These are phyloP conservation scores for Lecanosticta acicola DNA, from an alignment of 2,329 filamentous ascomycete genomes.

Conservation along the genomic window DNA sequence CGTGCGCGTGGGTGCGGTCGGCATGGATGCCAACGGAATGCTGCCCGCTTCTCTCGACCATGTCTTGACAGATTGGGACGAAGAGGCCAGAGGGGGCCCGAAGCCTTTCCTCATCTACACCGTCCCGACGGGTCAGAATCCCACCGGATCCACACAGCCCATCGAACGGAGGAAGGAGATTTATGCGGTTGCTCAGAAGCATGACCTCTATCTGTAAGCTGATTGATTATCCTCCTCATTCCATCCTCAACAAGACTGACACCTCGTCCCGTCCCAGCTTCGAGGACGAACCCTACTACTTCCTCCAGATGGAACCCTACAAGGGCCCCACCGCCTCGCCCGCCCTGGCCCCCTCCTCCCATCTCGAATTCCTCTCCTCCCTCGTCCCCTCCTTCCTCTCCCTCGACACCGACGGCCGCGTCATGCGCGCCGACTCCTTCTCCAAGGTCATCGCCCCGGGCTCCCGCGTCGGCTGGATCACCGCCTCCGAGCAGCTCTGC, in stretches of 20 bases:
- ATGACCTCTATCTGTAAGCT: conserved; percentile 66
- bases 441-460: conserved; percentile 89
- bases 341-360: conserved; percentile 53
- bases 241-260: background rate
- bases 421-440: conserved; percentile 86
- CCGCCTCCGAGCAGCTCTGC: conserved; percentile 75
- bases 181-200: conserved; percentile 73
- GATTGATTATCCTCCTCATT: background rate
- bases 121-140: conserved; percentile 80
- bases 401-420: conserved; percentile 77
- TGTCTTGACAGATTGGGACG: conserved; percentile 61
- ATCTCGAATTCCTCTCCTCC: conserved; percentile 66
- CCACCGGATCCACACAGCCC: conserved; percentile 78
- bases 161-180: conserved; percentile 61
- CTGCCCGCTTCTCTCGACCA: conserved; percentile 57
- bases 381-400: conserved; percentile 76
- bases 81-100: conserved; percentile 47
- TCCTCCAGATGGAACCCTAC: conserved; percentile 81
- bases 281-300: conserved; percentile 94
- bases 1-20: conserved; percentile 54
- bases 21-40: conserved; percentile 63
- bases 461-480: conserved; percentile 86
- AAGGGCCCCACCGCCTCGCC: conserved; percentile 48
- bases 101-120: conserved; percentile 67
- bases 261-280: conserved; percentile 38